These are phyloP conservation scores for Brassica carinata DNA, from an alignment of 345 rosid species.

Conservation along the genomic window DNA sequence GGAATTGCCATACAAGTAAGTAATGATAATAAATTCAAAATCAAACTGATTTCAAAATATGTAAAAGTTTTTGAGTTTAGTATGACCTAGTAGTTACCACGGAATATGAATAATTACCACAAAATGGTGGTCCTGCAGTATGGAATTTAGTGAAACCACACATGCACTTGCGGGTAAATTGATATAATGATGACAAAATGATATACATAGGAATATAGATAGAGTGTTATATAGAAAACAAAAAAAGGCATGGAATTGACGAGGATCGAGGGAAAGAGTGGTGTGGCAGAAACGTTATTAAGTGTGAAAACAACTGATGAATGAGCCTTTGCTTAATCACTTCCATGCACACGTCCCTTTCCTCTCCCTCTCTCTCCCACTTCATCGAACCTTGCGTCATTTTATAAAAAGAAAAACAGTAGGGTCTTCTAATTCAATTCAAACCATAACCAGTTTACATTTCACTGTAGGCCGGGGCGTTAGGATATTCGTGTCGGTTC, in stretches of 20 bases:
- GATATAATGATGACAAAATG: conserved; percentile 37
- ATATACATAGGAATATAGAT: conserved; percentile 29
- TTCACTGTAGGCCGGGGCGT: background rate
- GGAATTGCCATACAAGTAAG: background rate
- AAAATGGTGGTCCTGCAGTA: conserved; percentile 27
- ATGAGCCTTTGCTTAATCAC: conserved; percentile 74
- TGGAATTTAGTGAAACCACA: conserved; percentile 38
- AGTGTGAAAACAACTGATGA: conserved; percentile 82
- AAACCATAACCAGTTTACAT: conserved; percentile 10
- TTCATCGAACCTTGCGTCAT: conserved; percentile 66
- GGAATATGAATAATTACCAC: background rate
- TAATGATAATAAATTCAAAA: background rate
- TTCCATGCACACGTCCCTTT: conserved; percentile 96
- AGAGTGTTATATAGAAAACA: background rate
- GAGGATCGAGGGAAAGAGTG: conserved; percentile 58
- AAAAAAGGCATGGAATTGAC: conserved; percentile 52
- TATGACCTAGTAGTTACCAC: background rate
- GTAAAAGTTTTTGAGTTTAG: background rate
- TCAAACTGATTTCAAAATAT: background rate
- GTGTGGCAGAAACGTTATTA: conserved; percentile 40
- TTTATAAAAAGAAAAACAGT: background rate
- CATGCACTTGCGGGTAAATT: conserved; percentile 17
- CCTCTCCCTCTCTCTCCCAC: conserved; percentile 71
- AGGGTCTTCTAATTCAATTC: background rate
- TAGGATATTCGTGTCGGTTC: no score